Evolutionary conservation across 768 basidiomycete genomes (phyloP).

Genomic region (Mycena floridula): DNA sequence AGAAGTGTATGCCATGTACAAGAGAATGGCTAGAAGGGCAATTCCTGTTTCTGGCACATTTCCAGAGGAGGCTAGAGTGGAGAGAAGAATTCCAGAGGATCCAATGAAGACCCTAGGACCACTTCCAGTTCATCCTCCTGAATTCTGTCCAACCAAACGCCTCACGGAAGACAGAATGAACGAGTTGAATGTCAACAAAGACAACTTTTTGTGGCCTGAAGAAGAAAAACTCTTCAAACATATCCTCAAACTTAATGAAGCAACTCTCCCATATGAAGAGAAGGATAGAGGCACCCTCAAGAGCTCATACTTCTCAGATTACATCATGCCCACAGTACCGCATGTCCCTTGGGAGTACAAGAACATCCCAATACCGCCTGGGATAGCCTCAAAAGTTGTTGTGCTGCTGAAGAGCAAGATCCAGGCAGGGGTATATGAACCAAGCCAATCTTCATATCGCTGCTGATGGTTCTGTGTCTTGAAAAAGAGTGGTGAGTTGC

Average conservation of each 20-base stretch:
- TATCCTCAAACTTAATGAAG: constrained; percentile 23
- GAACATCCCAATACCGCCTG: constrained; percentile 27
- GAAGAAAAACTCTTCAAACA: constrained; percentile 28
- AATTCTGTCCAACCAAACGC: constrained; percentile 21
- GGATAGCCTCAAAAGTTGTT: constrained; percentile 17
- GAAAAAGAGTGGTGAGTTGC: constrained; percentile 21
- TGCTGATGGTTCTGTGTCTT: constrained; percentile 21
- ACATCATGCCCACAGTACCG: constrained; percentile 17
- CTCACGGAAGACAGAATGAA: constrained; percentile 21
- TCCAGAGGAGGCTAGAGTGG: constrained; percentile 26
- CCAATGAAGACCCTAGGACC: constrained; percentile 22
- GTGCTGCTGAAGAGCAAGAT: constrained; percentile 21
- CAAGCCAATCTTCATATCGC: no score
- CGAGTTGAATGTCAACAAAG: constrained; percentile 15
- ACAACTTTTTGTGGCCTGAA: constrained; percentile 26
- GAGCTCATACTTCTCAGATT: constrained; percentile 11
- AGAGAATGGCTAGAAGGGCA: constrained; percentile 22
- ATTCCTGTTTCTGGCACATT: constrained; percentile 27
- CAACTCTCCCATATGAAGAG: constrained; percentile 26
- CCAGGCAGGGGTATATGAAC: constrained; percentile 14
- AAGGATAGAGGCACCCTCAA: constrained; percentile 16
- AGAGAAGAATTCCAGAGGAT: constrained; percentile 23
- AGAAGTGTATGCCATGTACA: constrained; percentile 22
- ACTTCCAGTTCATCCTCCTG: constrained; percentile 23
- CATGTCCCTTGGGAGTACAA: constrained; percentile 24